These are phyloP conservation scores for Calonectria honghensis DNA, from an alignment of 2,329 filamentous ascomycete species.

Conservation along the genomic window DNA sequence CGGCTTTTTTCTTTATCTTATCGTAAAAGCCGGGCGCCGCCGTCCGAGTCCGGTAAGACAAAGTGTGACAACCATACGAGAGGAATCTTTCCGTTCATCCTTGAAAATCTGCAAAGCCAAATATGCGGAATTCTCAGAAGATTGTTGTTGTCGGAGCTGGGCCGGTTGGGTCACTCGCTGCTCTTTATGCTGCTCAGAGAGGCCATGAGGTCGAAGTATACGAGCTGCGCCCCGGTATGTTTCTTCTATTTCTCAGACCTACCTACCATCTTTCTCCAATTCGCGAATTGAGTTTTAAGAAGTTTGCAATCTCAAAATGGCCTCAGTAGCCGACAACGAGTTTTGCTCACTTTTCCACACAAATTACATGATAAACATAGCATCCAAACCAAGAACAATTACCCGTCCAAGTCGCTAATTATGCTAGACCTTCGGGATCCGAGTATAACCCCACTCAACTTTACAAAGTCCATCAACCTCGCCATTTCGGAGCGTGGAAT, in stretches of 20 bases:
- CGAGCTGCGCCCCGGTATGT: conserved; percentile 90
- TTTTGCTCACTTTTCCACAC: neutral
- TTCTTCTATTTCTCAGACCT: conserved; percentile 31
- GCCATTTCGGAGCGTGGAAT: conserved; percentile 96
- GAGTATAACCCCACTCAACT: conserved; percentile 89
- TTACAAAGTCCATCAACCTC: conserved; percentile 98
- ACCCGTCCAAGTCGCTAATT: conserved; percentile 45
- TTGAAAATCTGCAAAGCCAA: conserved; percentile 47
- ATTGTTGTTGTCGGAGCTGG: conserved; percentile 92
- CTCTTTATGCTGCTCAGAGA: conserved; percentile 91
- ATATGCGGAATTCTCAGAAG: conserved; percentile 73
- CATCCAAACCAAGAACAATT: conserved; percentile 27
- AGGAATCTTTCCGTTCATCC: conserved; percentile 50
- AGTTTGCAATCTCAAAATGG: conserved; percentile 8
- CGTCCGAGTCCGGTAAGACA: conserved; percentile 21
- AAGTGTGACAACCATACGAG: conserved; percentile 33
- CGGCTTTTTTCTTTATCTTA: neutral
- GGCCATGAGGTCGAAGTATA: conserved; percentile 95
- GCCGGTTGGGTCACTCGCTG: conserved; percentile 93
- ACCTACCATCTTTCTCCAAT: conserved; percentile 6
- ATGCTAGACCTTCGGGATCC: conserved; percentile 89
- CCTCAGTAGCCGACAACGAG: neutral
- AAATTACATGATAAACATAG: neutral
- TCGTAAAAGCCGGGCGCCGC: neutral
- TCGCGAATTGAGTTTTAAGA: conserved; percentile 33